These are phyloP conservation scores for Plasmopara halstedii DNA, from an alignment of 352 stramenopile species.

Conservation along the genomic window DNA sequence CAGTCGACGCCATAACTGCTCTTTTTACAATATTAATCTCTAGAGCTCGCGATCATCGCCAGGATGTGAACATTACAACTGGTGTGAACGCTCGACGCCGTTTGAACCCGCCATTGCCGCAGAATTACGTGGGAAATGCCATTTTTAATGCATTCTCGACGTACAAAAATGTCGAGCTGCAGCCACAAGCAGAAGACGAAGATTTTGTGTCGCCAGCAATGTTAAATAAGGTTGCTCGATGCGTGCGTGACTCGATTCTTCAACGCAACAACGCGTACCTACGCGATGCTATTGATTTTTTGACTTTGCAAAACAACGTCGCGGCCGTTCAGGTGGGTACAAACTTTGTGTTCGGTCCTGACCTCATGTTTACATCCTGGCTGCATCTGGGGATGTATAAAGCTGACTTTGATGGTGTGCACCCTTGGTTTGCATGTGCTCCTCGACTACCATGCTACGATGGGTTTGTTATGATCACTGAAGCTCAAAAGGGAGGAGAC, in stretches of 20 bases:
- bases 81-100: conserved; percentile 43
- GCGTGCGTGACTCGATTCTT: conserved; percentile 24
- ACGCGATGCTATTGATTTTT: conserved; percentile 47
- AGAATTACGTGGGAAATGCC: conserved; percentile 43
- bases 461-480: conserved; percentile 38
- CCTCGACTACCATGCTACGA: conserved; percentile 27
- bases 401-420: conserved; percentile 32
- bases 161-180: conserved; percentile 23
- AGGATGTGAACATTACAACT: conserved; percentile 39
- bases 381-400: conserved; percentile 50
- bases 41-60: conserved; percentile 30
- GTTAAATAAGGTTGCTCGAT: conserved; percentile 17
- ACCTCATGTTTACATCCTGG: conserved; percentile 54
- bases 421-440: conserved; percentile 22
- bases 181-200: background rate
- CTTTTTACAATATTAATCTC: conserved; percentile 43
- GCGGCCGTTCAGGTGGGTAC: conserved; percentile 22
- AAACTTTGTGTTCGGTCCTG: conserved; percentile 40
- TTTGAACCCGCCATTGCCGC: conserved; percentile 29
- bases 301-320: conserved; percentile 22
- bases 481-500: conserved; percentile 16
- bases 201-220: conserved; percentile 1
- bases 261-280: conserved; percentile 28
- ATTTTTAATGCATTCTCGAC: conserved; percentile 44
- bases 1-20: conserved; percentile 41